A percentile compares a stretch with the other conserved stretches of the same genome.
phyloP scores from a whole-genome alignment of 1,139 yeast genomes.

The Yamadazyma atmosphaerica region DNA sequence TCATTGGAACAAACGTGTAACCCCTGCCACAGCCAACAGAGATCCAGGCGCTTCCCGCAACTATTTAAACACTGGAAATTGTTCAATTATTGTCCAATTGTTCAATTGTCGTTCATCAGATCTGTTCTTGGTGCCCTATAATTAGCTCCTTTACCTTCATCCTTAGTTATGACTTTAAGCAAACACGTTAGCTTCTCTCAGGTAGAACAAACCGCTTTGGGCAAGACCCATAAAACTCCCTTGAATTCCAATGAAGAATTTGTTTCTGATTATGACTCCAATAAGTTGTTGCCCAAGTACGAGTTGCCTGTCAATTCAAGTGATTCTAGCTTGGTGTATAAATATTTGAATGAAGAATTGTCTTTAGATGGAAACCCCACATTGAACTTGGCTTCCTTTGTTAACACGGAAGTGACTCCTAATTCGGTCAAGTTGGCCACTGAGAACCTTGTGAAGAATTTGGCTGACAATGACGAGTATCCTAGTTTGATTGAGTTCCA shows the following conservation, averaged over 20 bases:
- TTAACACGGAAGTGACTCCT: slow-evolving; percentile 68
- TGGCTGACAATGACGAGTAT: slow-evolving; percentile 93
- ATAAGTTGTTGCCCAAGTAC: slow-evolving; percentile 45
- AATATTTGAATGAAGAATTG: slow-evolving; percentile 70
- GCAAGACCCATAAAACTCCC: slow-evolving; percentile 22
- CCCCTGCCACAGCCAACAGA: too few relatives aligned
- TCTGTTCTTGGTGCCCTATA: background rate
- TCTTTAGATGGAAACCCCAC: slow-evolving; percentile 82
- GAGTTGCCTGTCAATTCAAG: slow-evolving; percentile 60
- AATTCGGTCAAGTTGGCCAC: slow-evolving; percentile 44
- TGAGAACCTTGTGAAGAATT: slow-evolving; percentile 79
- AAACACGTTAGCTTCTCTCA: slow-evolving; percentile 39
- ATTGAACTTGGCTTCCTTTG: slow-evolving; percentile 85
- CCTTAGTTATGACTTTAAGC: slow-evolving; percentile 46
- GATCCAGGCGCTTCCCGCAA: too few relatives aligned
- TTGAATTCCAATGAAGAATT: slow-evolving; percentile 30
- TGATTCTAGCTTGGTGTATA: slow-evolving; percentile 53
- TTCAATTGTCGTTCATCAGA: too few relatives aligned
- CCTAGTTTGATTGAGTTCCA: slow-evolving; percentile 83
- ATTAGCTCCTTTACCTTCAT: too few relatives aligned
- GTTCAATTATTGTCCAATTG: too few relatives aligned
- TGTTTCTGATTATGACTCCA: slow-evolving; percentile 36
- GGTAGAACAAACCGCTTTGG: slow-evolving; percentile 32
- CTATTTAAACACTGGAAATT: too few relatives aligned
- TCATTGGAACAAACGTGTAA: too few relatives aligned